Percentiles rank a stretch among this genome's conserved stretches.
These are phyloP conservation scores for Clathrus columnatus DNA, from an alignment of 768 basidiomycete species.

Conservation along the genomic window DNA sequence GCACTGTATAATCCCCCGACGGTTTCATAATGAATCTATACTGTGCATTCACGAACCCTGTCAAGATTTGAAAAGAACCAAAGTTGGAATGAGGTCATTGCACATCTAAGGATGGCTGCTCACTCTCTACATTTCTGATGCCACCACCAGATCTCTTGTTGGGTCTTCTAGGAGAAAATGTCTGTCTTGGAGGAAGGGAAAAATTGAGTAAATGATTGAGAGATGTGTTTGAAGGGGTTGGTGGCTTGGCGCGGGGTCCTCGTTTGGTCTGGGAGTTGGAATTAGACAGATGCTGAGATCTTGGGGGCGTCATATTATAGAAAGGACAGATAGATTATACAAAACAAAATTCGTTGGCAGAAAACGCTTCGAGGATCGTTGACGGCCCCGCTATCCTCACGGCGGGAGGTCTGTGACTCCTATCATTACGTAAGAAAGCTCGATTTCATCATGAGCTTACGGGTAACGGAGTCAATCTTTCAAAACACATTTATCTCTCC, in stretches of 20 bases:
- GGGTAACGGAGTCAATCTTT: too few species aligned
- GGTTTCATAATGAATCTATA: conserved; percentile 96
- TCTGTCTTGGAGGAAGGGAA: conserved; percentile 80
- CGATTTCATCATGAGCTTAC: too few species aligned
- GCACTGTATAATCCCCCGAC: conserved; percentile 82
- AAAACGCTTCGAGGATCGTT: background rate
- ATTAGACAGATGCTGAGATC: background rate
- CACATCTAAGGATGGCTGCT: conserved; percentile 29
- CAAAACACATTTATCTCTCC: too few species aligned
- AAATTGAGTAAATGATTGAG: conserved; percentile 90
- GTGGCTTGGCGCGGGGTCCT: conserved; percentile 8
- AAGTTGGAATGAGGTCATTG: conserved; percentile 13
- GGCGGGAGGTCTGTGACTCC: background rate
- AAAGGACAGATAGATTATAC: background rate
- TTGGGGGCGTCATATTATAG: background rate
- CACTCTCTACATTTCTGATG: conserved; percentile 88
- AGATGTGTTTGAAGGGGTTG: conserved; percentile 1
- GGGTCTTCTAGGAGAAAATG: conserved; percentile 65
- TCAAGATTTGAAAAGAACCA: conserved; percentile 6
- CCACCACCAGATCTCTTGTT: conserved; percentile 48
- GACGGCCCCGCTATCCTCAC: background rate
- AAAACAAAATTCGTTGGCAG: background rate
- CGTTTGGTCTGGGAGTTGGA: conserved; percentile 3
- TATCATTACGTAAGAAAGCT: background rate
- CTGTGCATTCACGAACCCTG: conserved; percentile 93